A percentile compares a stretch with the other conserved stretches of the same genome.
Conservation (phyloP, 345 rosid species). For the Rhizophora apiculata region DNA sequence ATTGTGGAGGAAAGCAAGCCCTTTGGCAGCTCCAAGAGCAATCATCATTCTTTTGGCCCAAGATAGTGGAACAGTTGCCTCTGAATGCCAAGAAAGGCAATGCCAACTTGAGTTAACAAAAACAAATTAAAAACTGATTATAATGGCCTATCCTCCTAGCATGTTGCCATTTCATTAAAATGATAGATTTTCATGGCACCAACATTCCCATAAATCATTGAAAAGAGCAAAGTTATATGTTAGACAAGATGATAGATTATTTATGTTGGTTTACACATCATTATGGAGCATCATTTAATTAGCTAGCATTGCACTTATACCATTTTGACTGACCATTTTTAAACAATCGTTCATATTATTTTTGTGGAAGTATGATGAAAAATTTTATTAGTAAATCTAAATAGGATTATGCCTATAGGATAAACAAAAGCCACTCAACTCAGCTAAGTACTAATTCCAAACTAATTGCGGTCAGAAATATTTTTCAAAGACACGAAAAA, state of each 20-base stretch:
- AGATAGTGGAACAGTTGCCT: slow-evolving; percentile 69
- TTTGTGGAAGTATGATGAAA: neutral
- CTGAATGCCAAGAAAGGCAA: slow-evolving; percentile 42
- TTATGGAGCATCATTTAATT: neutral
- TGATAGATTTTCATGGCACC: neutral
- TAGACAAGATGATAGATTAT: neutral
- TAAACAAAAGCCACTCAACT: neutral
- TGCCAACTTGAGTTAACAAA: slow-evolving; percentile 24
- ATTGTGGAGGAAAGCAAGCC: slow-evolving; percentile 95
- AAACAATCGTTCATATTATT: neutral
- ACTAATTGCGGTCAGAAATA: neutral
- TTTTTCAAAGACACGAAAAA: slow-evolving; percentile 1
- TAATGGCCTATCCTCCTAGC: neutral
- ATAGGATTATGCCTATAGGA: neutral
- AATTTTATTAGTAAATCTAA: neutral
- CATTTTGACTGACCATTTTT: neutral
- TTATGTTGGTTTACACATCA: no score
- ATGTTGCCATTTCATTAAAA: neutral
- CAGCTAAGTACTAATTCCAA: neutral
- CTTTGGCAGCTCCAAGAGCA: slow-evolving; percentile 98
- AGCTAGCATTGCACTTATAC: neutral
- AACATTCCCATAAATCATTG: neutral
- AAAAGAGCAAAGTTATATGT: neutral
- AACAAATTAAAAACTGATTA: slow-evolving; percentile 1
- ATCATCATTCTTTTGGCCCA: slow-evolving; percentile 97